Conservation (phyloP, 2,329 filamentous ascomycete species). For the Beauveria medogensis region DNA sequence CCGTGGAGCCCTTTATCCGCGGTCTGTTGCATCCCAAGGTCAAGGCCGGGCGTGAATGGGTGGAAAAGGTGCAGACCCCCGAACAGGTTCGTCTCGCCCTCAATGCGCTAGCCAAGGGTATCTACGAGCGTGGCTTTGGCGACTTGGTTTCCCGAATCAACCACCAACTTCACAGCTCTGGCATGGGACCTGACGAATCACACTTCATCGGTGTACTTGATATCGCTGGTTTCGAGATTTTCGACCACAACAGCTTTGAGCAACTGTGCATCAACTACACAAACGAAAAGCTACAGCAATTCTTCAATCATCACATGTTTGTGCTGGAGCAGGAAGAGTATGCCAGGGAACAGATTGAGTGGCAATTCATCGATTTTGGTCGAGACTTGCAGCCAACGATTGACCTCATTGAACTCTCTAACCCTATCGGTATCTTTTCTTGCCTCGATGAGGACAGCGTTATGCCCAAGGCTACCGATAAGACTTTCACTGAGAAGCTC, state of each 20-base stretch:
- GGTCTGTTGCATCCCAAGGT: slow-evolving; percentile 87
- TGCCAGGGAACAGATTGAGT: slow-evolving; percentile 93
- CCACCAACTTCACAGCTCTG: slow-evolving; percentile 77
- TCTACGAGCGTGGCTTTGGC: slow-evolving; percentile 93
- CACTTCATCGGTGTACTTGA: slow-evolving; percentile 97
- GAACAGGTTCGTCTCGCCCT: slow-evolving; percentile 88
- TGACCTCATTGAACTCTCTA: slow-evolving; percentile 89
- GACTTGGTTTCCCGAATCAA: slow-evolving; percentile 91
- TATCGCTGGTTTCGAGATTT: slow-evolving; percentile 98
- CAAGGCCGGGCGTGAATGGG: slow-evolving; percentile 94
- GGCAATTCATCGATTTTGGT: slow-evolving; percentile 99
- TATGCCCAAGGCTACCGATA: slow-evolving; percentile 98
- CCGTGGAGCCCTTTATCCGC: slow-evolving; percentile 75
- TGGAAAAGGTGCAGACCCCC: slow-evolving; percentile 95
- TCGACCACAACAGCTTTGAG: slow-evolving; percentile 96
- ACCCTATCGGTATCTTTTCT: slow-evolving; percentile 97
- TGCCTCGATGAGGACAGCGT: slow-evolving; percentile 96
- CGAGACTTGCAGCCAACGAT: slow-evolving; percentile 96
- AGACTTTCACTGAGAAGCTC: slow-evolving; percentile 95
- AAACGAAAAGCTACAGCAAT: slow-evolving; percentile 97
- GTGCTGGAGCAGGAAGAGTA: slow-evolving; percentile 98
- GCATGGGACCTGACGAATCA: slow-evolving; percentile 76
- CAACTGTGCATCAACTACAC: slow-evolving; percentile 99
- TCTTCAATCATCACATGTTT: slow-evolving; percentile 99
- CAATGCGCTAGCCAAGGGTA: slow-evolving; percentile 90